Evolutionary conservation across 2,329 filamentous ascomycete species (phyloP).

Genomic region (Botrytis galanthina): DNA sequence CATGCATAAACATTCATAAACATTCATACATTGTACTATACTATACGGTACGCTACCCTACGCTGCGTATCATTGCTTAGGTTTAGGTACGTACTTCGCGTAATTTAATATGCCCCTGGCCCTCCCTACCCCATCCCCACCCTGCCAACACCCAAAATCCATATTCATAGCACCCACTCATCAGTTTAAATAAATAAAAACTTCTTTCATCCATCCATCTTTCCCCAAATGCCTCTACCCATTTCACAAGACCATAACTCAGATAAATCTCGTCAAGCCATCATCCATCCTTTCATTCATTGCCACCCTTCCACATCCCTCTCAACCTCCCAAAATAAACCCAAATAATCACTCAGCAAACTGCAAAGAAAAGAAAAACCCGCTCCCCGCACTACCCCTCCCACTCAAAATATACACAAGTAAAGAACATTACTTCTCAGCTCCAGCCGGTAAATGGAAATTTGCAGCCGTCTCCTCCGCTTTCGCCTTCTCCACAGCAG

Average conservation of each 20-base stretch:
- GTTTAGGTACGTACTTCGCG: background rate
- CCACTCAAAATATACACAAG: background rate
- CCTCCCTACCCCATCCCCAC: background rate
- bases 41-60: too few relatives aligned
- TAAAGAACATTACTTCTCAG: slow-evolving; percentile 5
- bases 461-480: slow-evolving; percentile 14
- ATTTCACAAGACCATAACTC: background rate
- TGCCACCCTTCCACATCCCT: background rate
- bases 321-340: background rate
- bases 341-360: background rate
- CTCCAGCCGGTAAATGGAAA: slow-evolving; percentile 20
- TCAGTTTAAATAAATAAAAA: background rate
- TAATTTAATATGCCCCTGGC: background rate
- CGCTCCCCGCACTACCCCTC: background rate
- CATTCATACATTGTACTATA: background rate
- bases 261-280: background rate
- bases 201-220: background rate
- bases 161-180: background rate
- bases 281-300: background rate
- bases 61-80: background rate
- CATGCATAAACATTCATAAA: background rate
- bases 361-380: background rate
- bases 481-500: slow-evolving; percentile 18
- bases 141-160: background rate
- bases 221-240: background rate